Conservation (phyloP, 805 yeast genomes). For the Yamadazyma insecticola region DNA sequence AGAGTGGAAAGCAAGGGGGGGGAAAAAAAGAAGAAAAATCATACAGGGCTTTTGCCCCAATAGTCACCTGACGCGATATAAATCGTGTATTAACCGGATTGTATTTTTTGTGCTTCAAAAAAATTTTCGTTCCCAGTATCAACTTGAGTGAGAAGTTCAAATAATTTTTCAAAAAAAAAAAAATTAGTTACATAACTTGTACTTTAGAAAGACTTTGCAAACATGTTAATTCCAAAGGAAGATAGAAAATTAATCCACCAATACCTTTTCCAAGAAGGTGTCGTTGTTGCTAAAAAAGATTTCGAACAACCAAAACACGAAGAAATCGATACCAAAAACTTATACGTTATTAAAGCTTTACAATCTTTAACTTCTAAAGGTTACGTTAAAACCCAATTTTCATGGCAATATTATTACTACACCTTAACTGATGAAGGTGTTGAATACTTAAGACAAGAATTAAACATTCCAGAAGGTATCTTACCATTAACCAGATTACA, state of each 20-base stretch:
- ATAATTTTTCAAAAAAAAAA: constrained; percentile 6
- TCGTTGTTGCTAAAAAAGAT: constrained; percentile 99
- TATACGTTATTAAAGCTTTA: constrained; percentile 96
- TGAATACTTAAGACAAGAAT: constrained; percentile 95
- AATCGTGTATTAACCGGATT: too few relatives aligned
- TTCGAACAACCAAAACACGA: constrained; percentile 97
- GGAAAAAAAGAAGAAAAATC: too few relatives aligned
- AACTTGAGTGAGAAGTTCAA: constrained; percentile 8
- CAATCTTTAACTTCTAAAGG: constrained; percentile 99
- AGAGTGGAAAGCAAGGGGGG: too few relatives aligned
- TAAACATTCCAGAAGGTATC: constrained; percentile 97
- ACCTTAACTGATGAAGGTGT: constrained; percentile 99
- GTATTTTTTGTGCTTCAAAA: too few relatives aligned
- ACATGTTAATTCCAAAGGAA: constrained; percentile 98
- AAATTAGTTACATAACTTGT: too few relatives aligned
- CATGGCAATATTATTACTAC: constrained; percentile 99
- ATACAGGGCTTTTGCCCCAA: too few relatives aligned
- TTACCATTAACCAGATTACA: constrained; percentile 98
- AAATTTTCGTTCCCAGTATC: constrained; percentile 2
- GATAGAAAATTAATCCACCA: constrained; percentile 99
- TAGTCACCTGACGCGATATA: too few relatives aligned
- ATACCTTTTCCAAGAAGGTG: constrained; percentile 99
- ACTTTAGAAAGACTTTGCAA: too few relatives aligned
- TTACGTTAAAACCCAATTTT: constrained; percentile 98
- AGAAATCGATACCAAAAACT: constrained; percentile 96